Base-by-base conservation (phyloP, 768 basidiomycete species). In the Antrodiella citrinella region DNA sequence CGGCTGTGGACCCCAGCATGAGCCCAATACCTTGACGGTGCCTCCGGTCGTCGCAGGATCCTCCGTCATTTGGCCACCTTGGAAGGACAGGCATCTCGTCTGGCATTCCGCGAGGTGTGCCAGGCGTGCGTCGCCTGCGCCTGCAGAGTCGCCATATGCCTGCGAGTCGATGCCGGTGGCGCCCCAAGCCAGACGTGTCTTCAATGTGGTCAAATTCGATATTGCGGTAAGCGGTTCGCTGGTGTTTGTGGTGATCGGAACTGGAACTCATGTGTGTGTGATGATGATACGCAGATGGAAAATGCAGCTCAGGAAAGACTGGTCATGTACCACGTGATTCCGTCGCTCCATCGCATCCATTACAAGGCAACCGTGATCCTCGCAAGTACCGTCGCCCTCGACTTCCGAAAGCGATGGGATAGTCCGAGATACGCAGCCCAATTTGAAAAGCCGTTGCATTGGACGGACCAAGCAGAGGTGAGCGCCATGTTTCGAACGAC, bases 391-490 rank as follows among this genome's bases (percentile, higher is more conserved):
- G 54, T 55, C 22, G 77, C 75, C 22, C 50, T 49, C 19, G 55
- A 54, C 10, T 69, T 72, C 44, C 67, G 72, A 46, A 54, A 55
- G 23, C 72, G 72, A 42, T 76, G 76, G 51, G 69, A 73, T 47
- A 48, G 48, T 3, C 54, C 65, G 0, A 58, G 58, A 4, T 62
- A 65, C 54, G 49, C 69, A 18, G 56, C 53, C 21, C 51, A 59
- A 4, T 46, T 72, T 24, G 76, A 78, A 47, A 62, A 57, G 41
- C 64, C 69, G 4, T 78, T 70, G 57, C 50, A 51, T 38, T 82
- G 78, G 79, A 62, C 61, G 22, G 78, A 82, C 60, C 72, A 76
- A 43, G 78, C 74, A 24, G 70, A 74, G 64, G 77, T 76, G 60
- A 57, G 64, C 54, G 4, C 42, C 24, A 1, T 15, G n/a, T n/a